phyloP scores from a whole-genome alignment of 1,139 yeast genomes.

The Debaryomyces robertsiae region DNA sequence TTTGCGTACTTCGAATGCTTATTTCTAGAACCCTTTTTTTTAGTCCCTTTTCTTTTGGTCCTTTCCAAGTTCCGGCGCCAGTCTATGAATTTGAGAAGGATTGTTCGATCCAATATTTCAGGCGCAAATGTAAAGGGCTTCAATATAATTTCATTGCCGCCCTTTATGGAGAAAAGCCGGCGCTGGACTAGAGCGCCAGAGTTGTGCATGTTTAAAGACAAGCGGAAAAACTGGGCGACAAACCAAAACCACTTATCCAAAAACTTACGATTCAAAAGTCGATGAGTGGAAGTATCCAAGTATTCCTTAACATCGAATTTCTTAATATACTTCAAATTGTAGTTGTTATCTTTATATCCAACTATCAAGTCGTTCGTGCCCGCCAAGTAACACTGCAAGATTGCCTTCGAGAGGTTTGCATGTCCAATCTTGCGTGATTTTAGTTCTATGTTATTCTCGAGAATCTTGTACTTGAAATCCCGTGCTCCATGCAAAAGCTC shows the following conservation, averaged over 20 bases:
- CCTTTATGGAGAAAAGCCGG: constrained; percentile 1
- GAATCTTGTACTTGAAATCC: constrained; percentile 7
- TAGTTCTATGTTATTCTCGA: constrained; percentile 14
- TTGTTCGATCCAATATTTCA: constrained; percentile 6
- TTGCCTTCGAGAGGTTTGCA: constrained; percentile 5
- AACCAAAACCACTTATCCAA: constrained; percentile 15
- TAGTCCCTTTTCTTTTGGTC: neutral
- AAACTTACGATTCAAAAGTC: neutral
- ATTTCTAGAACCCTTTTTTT: neutral
- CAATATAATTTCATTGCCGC: neutral
- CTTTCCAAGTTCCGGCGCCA: constrained; percentile 6
- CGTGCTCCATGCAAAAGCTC: neutral
- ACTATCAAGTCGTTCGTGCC: constrained; percentile 12
- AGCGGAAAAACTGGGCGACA: constrained; percentile 10
- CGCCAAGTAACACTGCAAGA: constrained; percentile 14
- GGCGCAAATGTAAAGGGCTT: constrained; percentile 2
- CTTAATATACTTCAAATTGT: constrained; percentile 8
- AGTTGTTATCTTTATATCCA: constrained; percentile 13
- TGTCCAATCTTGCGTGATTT: constrained; percentile 7
- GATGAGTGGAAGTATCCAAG: constrained; percentile 3
- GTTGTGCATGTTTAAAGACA: constrained; percentile 1
- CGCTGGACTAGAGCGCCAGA: too few relatives aligned
- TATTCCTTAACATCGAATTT: constrained; percentile 7
- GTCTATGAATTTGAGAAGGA: constrained; percentile 4
- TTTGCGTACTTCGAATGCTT: neutral